Base-by-base conservation (phyloP, 768 basidiomycete genomes). In the Trametes cubensis region DNA sequence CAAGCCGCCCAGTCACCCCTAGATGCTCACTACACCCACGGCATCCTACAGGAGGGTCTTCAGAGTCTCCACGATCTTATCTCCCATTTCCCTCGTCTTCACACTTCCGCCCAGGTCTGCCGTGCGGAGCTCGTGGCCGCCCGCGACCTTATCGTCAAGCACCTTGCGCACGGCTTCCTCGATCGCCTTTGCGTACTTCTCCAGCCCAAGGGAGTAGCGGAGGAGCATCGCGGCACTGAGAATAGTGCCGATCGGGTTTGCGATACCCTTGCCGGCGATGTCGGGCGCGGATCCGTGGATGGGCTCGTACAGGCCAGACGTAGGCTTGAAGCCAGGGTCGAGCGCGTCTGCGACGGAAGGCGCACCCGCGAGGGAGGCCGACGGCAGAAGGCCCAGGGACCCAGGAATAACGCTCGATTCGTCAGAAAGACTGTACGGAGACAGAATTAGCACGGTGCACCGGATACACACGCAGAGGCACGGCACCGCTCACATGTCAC, bases 271-370 rank as follows among this genome's bases (percentile, higher is more conserved):
- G 55, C 94, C 93, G 63, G 88, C 94, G 63, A 98, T 98, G 71
- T 97, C 94, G 57, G 96, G 97, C 6, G 97, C 97, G 6, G 97
- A 98, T 56, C 97, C 97, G 71, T 96, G 94, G 66, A 97, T 97
- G 52, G 97, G 97, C 77, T 99, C 97, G 80, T 99, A 99, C 45
- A 99, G 79, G 44, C 97, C 97, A 18, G 84, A 76, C 2, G 90
- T 90, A 6, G 90, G 86, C 72, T 90, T 91, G 74, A 89, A 89
- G 63, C 83, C 79, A 26, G 84, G 77, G 14, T 77, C 71, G 4
- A 71, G 77, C 15, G 77, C 81, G 6, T 80, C 70, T 1, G 66
- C 58, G 10, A 73, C 69, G 5, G 84, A 88, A 65, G 87, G 95
- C 23, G 93, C 92, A 47, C 94, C 95, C 2, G 95, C 92, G 10